Base-by-base conservation (phyloP, 441 rosid species). In the Populus hybrid region DNA sequence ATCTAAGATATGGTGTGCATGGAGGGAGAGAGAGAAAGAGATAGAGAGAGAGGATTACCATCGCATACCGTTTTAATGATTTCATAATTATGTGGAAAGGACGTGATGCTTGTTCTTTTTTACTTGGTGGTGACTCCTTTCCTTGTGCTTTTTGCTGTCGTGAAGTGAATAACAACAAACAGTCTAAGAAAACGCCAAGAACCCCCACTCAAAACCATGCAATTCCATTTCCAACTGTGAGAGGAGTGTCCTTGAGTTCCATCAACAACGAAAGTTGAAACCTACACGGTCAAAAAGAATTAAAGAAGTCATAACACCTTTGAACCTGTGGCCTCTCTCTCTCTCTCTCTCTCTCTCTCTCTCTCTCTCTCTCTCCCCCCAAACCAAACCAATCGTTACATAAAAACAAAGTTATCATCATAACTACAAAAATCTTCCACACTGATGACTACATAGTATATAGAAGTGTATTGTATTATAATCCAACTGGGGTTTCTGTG, bases 191-290 rank as follows among this genome's bases (percentile, higher is more conserved):
- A 80, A 84, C 67, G 84, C 84, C 87, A 86, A 86, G 76, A 74
- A 81, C 70, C 35, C 32, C 32, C 85, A 79, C 89, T 84, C 68
- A 88, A 79, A 78, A 80, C 86, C 84, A 84, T 85, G 88, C 88
- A 85, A 71, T 73, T 57, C 74, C 70, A 36, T 54, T 75, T 81
- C 72, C 78, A 72, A 79, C 77, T 24, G 77, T 36, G 73, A 2
- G 18, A 23, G 2, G 12, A 23, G 24, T 54, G 42, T 77, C 75
- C 76, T 83, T 68, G 72, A 76, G 72, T 77, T 80, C 72, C 57
- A 42, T 73, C 57, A 57, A 57, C 40, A 20, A 61, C 38, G 64
- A 28, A 68, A 68, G 42, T 73, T 40, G 32, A 78, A 75, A 73
- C 12, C 40, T 23, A 34, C 21, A 35, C 32, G 72, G 78, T 73